A percentile compares a stretch with the other conserved stretches of the same genome.
phyloP scores from a whole-genome alignment of 352 stramenopile species.

The Globisporangium spiculum region DNA sequence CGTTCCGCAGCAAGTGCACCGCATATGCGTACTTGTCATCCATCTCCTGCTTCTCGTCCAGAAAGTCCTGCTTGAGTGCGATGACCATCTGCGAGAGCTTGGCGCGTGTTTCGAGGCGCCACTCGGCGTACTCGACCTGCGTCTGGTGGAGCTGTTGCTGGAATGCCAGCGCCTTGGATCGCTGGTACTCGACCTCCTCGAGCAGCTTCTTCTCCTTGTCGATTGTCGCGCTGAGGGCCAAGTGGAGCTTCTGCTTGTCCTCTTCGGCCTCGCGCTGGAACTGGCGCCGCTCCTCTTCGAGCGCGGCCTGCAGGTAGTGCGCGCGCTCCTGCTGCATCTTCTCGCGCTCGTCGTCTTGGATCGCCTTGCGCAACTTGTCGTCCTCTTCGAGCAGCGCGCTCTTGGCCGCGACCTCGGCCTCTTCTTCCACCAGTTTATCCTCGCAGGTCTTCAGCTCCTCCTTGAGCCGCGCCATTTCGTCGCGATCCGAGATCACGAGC shows the following conservation, averaged over 20 bases:
- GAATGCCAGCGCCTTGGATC: conserved; percentile 38
- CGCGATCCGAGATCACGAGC: conserved; percentile 56
- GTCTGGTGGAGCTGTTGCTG: conserved; percentile 58
- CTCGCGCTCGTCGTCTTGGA: conserved; percentile 78
- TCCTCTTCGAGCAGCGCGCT: conserved; percentile 76
- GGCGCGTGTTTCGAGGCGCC: conserved; percentile 41
- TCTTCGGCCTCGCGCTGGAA: conserved; percentile 61
- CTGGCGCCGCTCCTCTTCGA: conserved; percentile 59
- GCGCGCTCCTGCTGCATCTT: conserved; percentile 79
- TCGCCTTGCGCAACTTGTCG: conserved; percentile 68
- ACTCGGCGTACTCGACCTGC: conserved; percentile 57
- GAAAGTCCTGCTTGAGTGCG: conserved; percentile 51
- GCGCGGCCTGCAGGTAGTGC: conserved; percentile 47
- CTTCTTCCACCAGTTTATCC: conserved; percentile 63
- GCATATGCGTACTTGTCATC: conserved; percentile 51
- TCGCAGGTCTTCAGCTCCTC: conserved; percentile 63
- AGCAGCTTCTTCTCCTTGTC: conserved; percentile 81
- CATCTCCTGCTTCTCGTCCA: conserved; percentile 42
- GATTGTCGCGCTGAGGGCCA: conserved; percentile 43
- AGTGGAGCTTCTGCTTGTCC: conserved; percentile 50
- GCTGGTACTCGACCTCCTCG: conserved; percentile 69
- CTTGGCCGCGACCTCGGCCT: conserved; percentile 69
- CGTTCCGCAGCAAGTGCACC: conserved; percentile 47
- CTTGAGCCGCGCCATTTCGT: conserved; percentile 53
- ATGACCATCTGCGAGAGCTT: conserved; percentile 49